Evolutionary conservation across 2,329 filamentous ascomycete species (phyloP).

Genomic region (Hypoxylon rubiginosum): DNA sequence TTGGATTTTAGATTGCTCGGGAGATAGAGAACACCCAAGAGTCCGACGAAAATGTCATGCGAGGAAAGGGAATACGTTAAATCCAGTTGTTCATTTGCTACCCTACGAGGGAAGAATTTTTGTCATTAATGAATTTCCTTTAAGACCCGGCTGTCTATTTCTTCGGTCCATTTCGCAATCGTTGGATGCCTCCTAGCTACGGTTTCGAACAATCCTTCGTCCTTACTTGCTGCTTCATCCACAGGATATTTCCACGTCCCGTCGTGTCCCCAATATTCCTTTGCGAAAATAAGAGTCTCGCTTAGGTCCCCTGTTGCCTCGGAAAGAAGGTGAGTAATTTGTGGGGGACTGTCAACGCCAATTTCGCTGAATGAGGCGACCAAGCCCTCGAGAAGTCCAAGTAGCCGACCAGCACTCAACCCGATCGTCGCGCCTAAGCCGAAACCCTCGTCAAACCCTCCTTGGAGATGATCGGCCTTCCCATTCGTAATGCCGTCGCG

Average conservation of each 20-base stretch:
- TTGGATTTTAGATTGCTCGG: not conserved
- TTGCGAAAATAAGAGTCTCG: constrained; percentile 72
- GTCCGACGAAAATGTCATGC: not conserved
- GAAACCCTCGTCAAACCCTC: constrained; percentile 93
- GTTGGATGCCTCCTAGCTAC: constrained; percentile 78
- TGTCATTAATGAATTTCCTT: not conserved
- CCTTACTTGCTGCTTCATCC: constrained; percentile 46
- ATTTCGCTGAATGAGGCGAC: constrained; percentile 59
- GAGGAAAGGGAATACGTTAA: not conserved
- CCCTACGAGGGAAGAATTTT: not conserved
- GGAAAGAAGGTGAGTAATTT: constrained; percentile 55
- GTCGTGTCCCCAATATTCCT: constrained; percentile 76
- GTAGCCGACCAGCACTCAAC: constrained; percentile 76
- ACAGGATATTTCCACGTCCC: constrained; percentile 79
- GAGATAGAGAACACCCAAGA: not conserved
- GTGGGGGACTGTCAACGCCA: constrained; percentile 42
- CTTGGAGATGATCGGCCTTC: constrained; percentile 83
- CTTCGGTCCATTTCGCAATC: constrained; percentile 71
- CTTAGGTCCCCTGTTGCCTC: constrained; percentile 71
- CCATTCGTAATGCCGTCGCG: constrained; percentile 85
- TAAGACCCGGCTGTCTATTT: constrained; percentile 35
- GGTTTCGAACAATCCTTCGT: constrained; percentile 63
- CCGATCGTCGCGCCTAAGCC: constrained; percentile 86
- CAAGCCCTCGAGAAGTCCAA: constrained; percentile 84
- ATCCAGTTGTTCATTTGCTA: not conserved